Base-by-base conservation (phyloP, 306 rosid genomes). In the Sphenostylis stenocarpa region DNA sequence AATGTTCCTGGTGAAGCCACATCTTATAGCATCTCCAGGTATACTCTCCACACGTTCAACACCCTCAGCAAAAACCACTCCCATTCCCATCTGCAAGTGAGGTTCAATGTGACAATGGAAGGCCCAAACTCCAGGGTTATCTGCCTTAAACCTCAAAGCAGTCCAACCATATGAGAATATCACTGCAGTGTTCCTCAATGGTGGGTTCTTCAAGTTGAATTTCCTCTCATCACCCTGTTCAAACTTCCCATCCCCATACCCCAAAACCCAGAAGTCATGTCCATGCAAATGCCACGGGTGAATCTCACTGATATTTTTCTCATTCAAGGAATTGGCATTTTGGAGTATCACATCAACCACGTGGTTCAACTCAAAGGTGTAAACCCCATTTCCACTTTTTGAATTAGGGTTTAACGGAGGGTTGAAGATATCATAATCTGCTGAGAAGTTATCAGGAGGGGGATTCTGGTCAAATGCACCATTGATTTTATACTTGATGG, bases 71-170 rank as follows among this genome's bases (percentile, higher is more conserved):
- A 91, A 86, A 5, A 91, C 19, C 6, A 89, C 88, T 1, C 90
- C 92, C 94, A 91, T 91, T 0, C 91, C 92, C 97, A 89, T 86
- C 24, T 85, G 92, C 70, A 89, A 75, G 82, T 89, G 92, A 17
- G 97, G 87, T 81, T 89, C 92, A 57, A 89, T 89, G 31, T 89
- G 94, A 64, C 96, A 91, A 53, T 91, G 96, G 33, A 91, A 91
- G 0, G 92, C 85, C 97, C 94, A 91, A 26, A 84, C 94, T n/a
- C 92, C 92, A 0, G 92, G 92, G 70, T 91, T 91, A n/a, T 91
- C 91, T 0, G 91, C 86, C 64, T 75, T 80, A 34, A 86, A 91
- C 41, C 92, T 63, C 10, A 89, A 57, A 44, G 92, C 94, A 23
- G 90, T 89, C 94, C 94, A 91, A 8, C 94, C 94, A 31, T 68